A percentile compares a stretch with the other conserved stretches of the same genome.
Conservation (phyloP, 176 grass and related monocot species). For the Triticum turgidum region DNA sequence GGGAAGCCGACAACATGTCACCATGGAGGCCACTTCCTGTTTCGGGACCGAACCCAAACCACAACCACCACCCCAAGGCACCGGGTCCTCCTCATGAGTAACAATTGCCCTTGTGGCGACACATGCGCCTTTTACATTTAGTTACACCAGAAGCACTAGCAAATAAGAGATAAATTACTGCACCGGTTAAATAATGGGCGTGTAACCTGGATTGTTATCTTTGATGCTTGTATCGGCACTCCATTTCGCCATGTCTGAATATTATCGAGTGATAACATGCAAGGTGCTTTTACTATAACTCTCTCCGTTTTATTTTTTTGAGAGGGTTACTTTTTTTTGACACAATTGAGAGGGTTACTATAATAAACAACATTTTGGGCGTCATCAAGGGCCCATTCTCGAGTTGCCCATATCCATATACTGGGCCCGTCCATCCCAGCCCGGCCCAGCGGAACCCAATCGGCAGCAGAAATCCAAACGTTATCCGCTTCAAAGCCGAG, state of each 20-base stretch:
- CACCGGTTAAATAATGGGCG: not conserved
- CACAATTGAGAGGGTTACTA: no score
- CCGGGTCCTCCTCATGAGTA: not conserved
- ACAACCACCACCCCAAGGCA: not conserved
- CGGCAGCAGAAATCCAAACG: conserved; percentile 6
- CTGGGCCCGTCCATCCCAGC: not conserved
- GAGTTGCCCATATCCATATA: not conserved
- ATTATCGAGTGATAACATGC: not conserved
- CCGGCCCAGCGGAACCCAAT: not conserved
- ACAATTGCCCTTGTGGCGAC: not conserved
- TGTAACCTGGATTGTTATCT: not conserved
- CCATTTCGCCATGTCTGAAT: not conserved
- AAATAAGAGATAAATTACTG: not conserved
- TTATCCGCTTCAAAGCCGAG: conserved; percentile 54
- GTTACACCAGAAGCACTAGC: not conserved
- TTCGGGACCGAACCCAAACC: no score
- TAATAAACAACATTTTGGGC: no score
- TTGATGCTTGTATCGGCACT: not conserved
- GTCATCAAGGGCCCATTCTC: no score
- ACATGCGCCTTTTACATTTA: not conserved
- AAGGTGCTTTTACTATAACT: no score
- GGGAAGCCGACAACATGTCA: not conserved
- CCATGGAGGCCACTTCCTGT: no score
- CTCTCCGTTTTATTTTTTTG: no score
- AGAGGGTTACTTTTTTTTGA: no score